Evolutionary conservation across 2,329 filamentous ascomycete species (phyloP).

Genomic region (Pseudocercospora eumusae): DNA sequence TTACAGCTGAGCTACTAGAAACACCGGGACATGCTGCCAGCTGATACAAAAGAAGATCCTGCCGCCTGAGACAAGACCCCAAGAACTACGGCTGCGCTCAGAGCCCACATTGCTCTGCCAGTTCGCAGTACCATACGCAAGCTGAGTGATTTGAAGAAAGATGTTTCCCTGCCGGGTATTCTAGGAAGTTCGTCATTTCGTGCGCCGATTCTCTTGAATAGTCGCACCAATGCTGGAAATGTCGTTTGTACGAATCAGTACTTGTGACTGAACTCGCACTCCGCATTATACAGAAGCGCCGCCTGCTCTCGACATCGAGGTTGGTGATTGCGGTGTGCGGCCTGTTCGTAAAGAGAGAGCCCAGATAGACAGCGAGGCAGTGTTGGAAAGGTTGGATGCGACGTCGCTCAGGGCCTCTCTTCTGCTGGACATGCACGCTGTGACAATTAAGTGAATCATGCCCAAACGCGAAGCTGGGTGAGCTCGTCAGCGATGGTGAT

Average conservation of each 20-base stretch:
- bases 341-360: neutral
- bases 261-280: constrained; percentile 6
- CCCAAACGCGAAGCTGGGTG: constrained; percentile 55
- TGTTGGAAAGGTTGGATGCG: neutral
- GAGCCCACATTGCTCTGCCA: constrained; percentile 20
- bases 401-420: neutral
- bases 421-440: neutral
- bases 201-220: constrained; percentile 15
- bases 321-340: neutral
- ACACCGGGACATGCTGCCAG: constrained; percentile 25
- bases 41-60: constrained; percentile 23
- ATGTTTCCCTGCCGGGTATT: constrained; percentile 15
- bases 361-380: neutral
- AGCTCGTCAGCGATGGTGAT: constrained; percentile 26
- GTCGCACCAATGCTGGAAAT: constrained; percentile 16
- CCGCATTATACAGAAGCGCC: constrained; percentile 22
- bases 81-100: constrained; percentile 18
- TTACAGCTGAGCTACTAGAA: constrained; percentile 30
- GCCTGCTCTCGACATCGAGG: constrained; percentile 17
- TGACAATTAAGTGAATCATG: constrained; percentile 39
- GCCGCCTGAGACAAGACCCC: constrained; percentile 18
- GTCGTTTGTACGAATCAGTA: neutral
- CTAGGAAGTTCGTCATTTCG: constrained; percentile 19
- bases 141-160: constrained; percentile 29
- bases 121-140: constrained; percentile 28